A percentile compares a stretch with the other conserved stretches of the same genome.
phyloP scores from a whole-genome alignment of 1,284 basidiomycete genomes.

The Ceratobasidium sp. region DNA sequence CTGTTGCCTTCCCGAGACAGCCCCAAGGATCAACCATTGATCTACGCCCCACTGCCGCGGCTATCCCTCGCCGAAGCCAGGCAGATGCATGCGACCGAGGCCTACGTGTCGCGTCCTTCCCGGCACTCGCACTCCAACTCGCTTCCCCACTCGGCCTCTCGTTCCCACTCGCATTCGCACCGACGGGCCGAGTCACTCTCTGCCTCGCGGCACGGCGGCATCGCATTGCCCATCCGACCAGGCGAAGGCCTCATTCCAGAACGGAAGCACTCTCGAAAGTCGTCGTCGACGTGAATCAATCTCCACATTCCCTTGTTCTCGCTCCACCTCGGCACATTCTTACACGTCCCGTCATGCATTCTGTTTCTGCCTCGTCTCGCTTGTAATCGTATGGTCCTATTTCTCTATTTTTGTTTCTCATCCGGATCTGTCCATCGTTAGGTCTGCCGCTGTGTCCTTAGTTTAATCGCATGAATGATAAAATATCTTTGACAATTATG shows the following conservation, averaged over 20 bases:
- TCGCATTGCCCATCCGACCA: slow-evolving; percentile 29
- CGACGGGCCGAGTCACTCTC: slow-evolving; percentile 26
- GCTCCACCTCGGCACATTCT: background rate
- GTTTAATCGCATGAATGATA: slow-evolving; percentile 31
- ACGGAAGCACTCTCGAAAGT: slow-evolving; percentile 28
- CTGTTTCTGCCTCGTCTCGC: background rate
- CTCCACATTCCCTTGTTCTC: background rate
- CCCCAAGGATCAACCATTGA: slow-evolving; percentile 19
- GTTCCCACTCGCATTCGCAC: slow-evolving; percentile 19
- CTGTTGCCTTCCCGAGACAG: slow-evolving; percentile 22
- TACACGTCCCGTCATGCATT: background rate
- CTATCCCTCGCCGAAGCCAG: slow-evolving; percentile 23
- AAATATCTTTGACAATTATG: slow-evolving; percentile 7
- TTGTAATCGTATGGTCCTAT: background rate
- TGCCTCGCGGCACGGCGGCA: slow-evolving; percentile 16
- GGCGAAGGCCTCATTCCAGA: slow-evolving; percentile 30
- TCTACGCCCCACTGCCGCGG: slow-evolving; percentile 25
- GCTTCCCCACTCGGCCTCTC: slow-evolving; percentile 14
- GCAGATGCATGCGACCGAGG: slow-evolving; percentile 25
- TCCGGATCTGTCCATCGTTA: slow-evolving; percentile 1
- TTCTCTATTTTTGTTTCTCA: background rate
- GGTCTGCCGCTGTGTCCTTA: slow-evolving; percentile 30
- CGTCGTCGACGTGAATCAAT: slow-evolving; percentile 9
- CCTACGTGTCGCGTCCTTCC: slow-evolving; percentile 24
- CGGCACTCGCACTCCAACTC: slow-evolving; percentile 27